Evolutionary conservation across 208 protist species (phyloP).

Genomic region (Leishmania arabica): DNA sequence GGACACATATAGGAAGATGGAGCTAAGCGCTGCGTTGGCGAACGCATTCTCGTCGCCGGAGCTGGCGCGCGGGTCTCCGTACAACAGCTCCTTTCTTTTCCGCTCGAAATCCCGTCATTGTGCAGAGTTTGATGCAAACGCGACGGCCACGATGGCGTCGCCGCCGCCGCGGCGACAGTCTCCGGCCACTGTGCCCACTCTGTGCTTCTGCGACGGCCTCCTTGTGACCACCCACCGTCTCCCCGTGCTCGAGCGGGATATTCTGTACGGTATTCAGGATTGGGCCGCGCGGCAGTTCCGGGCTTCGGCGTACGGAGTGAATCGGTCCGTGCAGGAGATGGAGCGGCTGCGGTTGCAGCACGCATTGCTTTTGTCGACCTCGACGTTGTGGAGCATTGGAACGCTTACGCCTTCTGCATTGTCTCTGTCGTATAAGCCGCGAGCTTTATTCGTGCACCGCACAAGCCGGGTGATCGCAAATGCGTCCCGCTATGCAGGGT

Average conservation of each 20-base stretch:
- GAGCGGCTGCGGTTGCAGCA: constrained; percentile 19
- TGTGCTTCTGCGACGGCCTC: constrained; percentile 37
- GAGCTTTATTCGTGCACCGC: constrained; percentile 51
- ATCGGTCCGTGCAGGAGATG: constrained; percentile 23
- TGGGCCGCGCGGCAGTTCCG: constrained; percentile 28
- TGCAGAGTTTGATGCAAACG: constrained; percentile 7
- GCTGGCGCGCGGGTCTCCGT: constrained; percentile 14
- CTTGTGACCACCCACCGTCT: constrained; percentile 19
- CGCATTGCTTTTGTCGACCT: constrained; percentile 1
- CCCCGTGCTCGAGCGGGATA: constrained; percentile 12
- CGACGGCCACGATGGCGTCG: not conserved
- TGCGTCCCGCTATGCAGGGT: constrained; percentile 20
- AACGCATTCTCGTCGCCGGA: constrained; percentile 33
- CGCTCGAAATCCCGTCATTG: constrained; percentile 21
- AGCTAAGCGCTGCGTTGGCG: constrained; percentile 30
- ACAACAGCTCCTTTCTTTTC: constrained; percentile 36
- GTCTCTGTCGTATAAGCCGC: constrained; percentile 17
- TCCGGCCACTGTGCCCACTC: constrained; percentile 1
- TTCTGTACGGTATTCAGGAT: constrained; percentile 32
- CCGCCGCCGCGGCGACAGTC: not conserved
- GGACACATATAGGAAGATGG: constrained; percentile 20
- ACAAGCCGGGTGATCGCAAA: constrained; percentile 37
- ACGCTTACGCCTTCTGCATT: not conserved
- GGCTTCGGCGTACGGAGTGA: constrained; percentile 10
- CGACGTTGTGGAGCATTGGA: constrained; percentile 8